Evolutionary conservation across 345 rosid species (phyloP).

Genomic region (Syzygium jambos): DNA sequence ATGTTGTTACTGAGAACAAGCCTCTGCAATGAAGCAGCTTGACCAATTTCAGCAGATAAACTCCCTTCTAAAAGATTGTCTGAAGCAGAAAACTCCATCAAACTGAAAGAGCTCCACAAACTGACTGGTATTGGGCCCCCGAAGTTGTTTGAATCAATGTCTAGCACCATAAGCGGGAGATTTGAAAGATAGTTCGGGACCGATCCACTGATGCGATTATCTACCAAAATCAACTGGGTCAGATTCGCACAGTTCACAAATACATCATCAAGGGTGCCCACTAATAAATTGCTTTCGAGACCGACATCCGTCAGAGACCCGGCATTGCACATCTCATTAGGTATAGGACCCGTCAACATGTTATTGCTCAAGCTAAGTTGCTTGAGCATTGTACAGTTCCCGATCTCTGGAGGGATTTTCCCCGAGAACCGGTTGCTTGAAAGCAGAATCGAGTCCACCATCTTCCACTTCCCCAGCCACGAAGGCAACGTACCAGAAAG

Average conservation of each 20-base stretch:
- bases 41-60: conserved; percentile 54
- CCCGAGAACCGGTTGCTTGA: conserved; percentile 53
- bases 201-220: conserved; percentile 47
- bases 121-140: conserved; percentile 47
- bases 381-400: conserved; percentile 47
- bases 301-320: conserved; percentile 47
- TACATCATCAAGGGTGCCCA: conserved; percentile 48
- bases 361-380: conserved; percentile 53
- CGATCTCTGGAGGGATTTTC: conserved; percentile 45
- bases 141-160: conserved; percentile 73
- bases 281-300: conserved; percentile 46
- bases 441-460: conserved; percentile 50
- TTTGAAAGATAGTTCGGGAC: conserved; percentile 49
- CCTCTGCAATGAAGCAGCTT: conserved; percentile 41
- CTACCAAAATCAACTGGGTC: conserved; percentile 44
- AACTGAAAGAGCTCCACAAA: conserved; percentile 46
- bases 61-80: conserved; percentile 50
- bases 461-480: conserved; percentile 70
- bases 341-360: conserved; percentile 50
- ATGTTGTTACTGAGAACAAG: conserved; percentile 59
- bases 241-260: conserved; percentile 53
- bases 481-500: conserved; percentile 64
- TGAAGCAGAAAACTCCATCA: conserved; percentile 80
- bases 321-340: conserved; percentile 59
- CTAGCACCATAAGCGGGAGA: conserved; percentile 71